Percentiles rank a stretch among this genome's conserved stretches.
phyloP scores from a whole-genome alignment of 2,329 filamentous ascomycete genomes.

The Nemania sp. region DNA sequence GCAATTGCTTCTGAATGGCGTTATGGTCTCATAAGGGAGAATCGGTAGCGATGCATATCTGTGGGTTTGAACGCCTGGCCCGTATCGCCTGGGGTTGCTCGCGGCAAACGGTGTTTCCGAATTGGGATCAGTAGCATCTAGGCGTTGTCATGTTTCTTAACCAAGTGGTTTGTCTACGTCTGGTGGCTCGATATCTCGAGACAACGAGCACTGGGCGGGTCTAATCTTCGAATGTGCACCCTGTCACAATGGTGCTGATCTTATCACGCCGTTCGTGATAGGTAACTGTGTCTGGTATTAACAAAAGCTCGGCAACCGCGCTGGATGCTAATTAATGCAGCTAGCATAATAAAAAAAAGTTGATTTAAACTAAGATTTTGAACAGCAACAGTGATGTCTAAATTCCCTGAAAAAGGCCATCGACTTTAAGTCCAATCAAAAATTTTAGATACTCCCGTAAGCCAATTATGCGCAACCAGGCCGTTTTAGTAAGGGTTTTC shows the following conservation, averaged over 20 bases:
- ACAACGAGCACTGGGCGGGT: constrained; percentile 2
- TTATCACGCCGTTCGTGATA: constrained; percentile 2
- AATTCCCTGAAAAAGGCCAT: too few species aligned
- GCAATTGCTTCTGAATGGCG: constrained; percentile 8
- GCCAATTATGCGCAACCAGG: too few species aligned
- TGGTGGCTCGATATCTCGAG: constrained; percentile 32
- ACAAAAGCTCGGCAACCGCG: constrained; percentile 7
- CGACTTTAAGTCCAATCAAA: too few species aligned
- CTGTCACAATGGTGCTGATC: background rate
- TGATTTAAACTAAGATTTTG: background rate
- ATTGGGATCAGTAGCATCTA: constrained; percentile 13
- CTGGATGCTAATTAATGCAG: background rate
- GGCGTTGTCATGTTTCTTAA: constrained; percentile 34
- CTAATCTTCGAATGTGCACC: constrained; percentile 1
- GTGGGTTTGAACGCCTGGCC: constrained; percentile 12
- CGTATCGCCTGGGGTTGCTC: constrained; percentile 13
- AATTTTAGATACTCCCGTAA: too few species aligned
- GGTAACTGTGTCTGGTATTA: constrained; percentile 10
- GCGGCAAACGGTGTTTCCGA: constrained; percentile 14
- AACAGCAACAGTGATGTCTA: too few species aligned
- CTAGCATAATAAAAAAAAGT: constrained; percentile 8
- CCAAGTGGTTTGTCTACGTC: constrained; percentile 34
- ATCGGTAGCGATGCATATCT: constrained; percentile 11
- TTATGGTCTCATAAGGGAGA: constrained; percentile 11
- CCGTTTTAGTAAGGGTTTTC: too few species aligned